Evolutionary conservation across 2,329 filamentous ascomycete species (phyloP).

Genomic region (Cordyceps militaris): DNA sequence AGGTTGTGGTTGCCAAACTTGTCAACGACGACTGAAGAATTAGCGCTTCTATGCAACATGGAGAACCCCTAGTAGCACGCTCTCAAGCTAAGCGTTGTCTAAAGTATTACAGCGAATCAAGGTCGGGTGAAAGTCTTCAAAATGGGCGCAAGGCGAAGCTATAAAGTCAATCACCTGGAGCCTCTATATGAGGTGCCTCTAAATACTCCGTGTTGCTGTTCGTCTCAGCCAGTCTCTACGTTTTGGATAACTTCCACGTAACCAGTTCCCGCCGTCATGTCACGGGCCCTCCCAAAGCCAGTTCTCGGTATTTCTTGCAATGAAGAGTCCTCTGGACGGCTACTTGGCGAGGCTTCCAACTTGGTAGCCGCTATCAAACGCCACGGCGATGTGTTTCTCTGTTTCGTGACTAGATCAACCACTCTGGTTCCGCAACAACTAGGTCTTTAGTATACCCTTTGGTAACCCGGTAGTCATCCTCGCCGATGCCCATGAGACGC

Average conservation of each 20-base stretch:
- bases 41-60: neutral
- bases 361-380: neutral
- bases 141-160: neutral
- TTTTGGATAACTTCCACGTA: neutral
- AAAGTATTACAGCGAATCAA: neutral
- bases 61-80: neutral
- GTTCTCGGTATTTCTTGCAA: neutral
- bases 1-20: too few relatives aligned
- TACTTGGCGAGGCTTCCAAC: neutral
- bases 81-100: neutral
- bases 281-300: neutral
- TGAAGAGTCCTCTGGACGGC: neutral
- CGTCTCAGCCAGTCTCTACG: neutral
- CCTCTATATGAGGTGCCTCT: neutral
- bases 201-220: neutral
- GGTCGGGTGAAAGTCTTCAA: neutral
- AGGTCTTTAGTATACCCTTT: slow-evolving; percentile 40
- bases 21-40: too few relatives aligned
- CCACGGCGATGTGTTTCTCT: neutral
- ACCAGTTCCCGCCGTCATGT: neutral
- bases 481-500: slow-evolving; percentile 31
- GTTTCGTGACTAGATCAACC: neutral
- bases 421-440: slow-evolving; percentile 25
- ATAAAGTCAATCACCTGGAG: neutral
- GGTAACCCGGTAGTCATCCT: slow-evolving; percentile 36